phyloP scores from a whole-genome alignment of 2,329 filamentous ascomycete species.

The Cladophialophora carrionii region DNA sequence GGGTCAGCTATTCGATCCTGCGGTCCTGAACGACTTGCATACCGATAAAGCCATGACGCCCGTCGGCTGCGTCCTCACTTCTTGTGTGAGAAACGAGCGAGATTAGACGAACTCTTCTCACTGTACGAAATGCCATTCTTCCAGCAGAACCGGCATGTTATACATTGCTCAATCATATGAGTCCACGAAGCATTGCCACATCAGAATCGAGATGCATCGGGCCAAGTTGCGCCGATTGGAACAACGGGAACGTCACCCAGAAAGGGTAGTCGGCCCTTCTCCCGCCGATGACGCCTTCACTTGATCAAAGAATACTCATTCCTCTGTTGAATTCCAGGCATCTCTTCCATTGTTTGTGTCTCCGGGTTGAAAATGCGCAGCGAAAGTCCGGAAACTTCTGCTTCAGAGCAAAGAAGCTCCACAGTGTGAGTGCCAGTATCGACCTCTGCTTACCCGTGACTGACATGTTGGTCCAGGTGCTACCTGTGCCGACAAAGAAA shows the following conservation, averaged over 20 bases:
- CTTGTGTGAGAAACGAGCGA: neutral
- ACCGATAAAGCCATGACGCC: conserved; percentile 17
- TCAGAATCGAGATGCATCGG: conserved; percentile 15
- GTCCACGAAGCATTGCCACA: conserved; percentile 4
- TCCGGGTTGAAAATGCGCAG: conserved; percentile 17
- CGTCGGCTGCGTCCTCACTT: neutral
- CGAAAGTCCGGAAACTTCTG: conserved; percentile 20
- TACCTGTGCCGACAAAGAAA: conserved; percentile 41
- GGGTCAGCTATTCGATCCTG: neutral
- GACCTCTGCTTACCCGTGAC: neutral
- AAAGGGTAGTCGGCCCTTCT: conserved; percentile 2
- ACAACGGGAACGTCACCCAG: neutral
- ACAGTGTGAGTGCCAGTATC: conserved; percentile 23
- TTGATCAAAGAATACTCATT: neutral
- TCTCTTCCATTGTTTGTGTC: neutral
- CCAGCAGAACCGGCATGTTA: conserved; percentile 5
- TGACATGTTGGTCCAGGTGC: conserved; percentile 25
- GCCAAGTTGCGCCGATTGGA: conserved; percentile 20
- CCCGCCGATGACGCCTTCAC: conserved; percentile 1
- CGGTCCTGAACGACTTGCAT: neutral
- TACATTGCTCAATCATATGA: conserved; percentile 14
- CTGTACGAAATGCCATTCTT: neutral
- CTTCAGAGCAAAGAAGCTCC: conserved; percentile 26
- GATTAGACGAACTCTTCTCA: neutral
- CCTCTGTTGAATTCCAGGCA: neutral